Evolutionary conservation across 1,284 basidiomycete genomes (phyloP), one percentile per base, ranked within the genome.

Genomic region (Boletus sp.): DNA sequence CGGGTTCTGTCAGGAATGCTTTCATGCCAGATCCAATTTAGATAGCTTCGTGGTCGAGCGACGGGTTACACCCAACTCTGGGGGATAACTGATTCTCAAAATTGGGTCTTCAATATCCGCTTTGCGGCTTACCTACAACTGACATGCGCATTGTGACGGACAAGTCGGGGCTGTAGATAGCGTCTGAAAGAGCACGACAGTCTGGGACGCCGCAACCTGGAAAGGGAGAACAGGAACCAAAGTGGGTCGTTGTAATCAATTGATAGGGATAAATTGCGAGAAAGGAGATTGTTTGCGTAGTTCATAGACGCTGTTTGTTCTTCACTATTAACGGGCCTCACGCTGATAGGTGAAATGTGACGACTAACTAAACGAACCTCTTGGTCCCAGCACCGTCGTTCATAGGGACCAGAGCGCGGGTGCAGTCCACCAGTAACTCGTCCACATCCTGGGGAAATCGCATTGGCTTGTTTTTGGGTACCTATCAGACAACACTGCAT

Each of bases 121-220:
- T 59, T 65, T 64, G 44, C 41, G 51, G 50, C 45, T 49, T 27
- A 41, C 56, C 29, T 45, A 17, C 33, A n/a, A 29, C 45, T 29
- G 48, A 54, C 41, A 38, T 30, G 30, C 2, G 48, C 45, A 13
- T 41, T 25, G 55, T 41, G 50, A 51, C 33, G 37, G 30, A 44
- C 37, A 41, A 41, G 32, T 39, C 44, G 33, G 41, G 37, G 41
- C n/a, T 33, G 16, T 46, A 22, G 25, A 41, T 17, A 36, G 34
- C 32, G 26, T 26, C 48, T 30, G 12, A 46, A 35, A 29, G 38
- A 41, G 32, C 30, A 45, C 38, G 37, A 22, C 23, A 8, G 22
- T 35, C 46, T 46, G 41, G 19, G 44, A 43, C 38, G 50, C 44
- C 48, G 44, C 48, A 34, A 33, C 40, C 38, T 20, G 14, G 46